Base-by-base conservation (phyloP, 176 grass and related monocot species). In the Cenchrus americanus region DNA sequence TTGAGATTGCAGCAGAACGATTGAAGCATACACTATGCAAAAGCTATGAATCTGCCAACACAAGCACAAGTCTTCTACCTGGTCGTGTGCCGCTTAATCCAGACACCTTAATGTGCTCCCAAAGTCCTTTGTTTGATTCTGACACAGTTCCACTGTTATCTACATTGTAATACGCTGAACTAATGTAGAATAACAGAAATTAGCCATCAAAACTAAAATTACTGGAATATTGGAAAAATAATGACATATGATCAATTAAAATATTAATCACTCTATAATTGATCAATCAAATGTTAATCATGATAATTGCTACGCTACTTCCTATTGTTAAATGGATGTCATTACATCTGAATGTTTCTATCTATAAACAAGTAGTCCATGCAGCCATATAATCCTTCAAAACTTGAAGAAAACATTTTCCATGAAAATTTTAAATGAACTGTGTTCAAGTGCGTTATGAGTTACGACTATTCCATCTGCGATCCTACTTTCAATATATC, bases 51-150 rank as follows among this genome's bases (percentile, higher is more conserved):
- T 49, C 80, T 60, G 54, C 19, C 50, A 75, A 82, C 14, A 69
- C 30, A 87, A 77, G 57, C n/a, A 82, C 53, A 53, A 43, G 54
- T 58, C 77, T n/a, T 69, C n/a, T 77, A 82, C 79, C 44, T 77
- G 65, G 53, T 42, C 15, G 34, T 37, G 34, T 37, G 34, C 34
- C 34, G 4, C 34, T 37, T 37, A 37, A 37, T 81, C 14, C 18
- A 8, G 71, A 50, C 14, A 78, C 40, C 41, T 75, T 48, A 82
- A 53, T 66, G 61, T 50, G 24, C 32, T 55, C 52, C 76, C 5
- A 37, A 76, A 73, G 50, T 49, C 34, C 81, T 74, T 27, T 23
- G 9, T 26, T 80, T 84, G 30, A 69, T 80, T 75, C 69, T 22
- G 10, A 43, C 7, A 83, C 24, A 7, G 12, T 61, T 68, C 67